A percentile compares a stretch with the other conserved stretches of the same genome.
Conservation (phyloP, 176 grass and related monocot genomes). For the Pontederia crassipes region DNA sequence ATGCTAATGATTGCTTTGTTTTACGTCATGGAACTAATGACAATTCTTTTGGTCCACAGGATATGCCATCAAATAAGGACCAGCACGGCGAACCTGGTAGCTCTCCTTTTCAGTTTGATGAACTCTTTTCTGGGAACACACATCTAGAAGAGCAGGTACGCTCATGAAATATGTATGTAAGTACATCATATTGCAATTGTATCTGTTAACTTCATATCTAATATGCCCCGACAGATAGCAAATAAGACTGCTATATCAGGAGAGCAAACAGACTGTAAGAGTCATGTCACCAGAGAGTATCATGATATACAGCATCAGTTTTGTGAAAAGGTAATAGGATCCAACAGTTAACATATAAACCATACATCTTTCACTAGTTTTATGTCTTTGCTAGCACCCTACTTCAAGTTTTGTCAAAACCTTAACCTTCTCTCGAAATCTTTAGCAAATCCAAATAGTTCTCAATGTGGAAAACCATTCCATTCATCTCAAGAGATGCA, state of each 20-base stretch:
- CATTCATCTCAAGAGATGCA: too few relatives aligned
- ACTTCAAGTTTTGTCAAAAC: too few relatives aligned
- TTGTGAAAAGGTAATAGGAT: constrained; percentile 11
- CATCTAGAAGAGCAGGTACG: constrained; percentile 66
- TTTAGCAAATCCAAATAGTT: too few relatives aligned
- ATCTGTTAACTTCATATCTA: constrained; percentile 29
- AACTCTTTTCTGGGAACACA: constrained; percentile 25
- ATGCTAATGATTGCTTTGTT: neutral
- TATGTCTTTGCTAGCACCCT: neutral
- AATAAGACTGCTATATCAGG: constrained; percentile 34
- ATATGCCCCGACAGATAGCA: constrained; percentile 34
- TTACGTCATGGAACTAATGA: neutral
- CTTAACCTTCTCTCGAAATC: too few relatives aligned
- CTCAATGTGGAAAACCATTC: too few relatives aligned
- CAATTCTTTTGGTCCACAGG: constrained; percentile 23
- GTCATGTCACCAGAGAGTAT: constrained; percentile 30
- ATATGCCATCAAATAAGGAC: constrained; percentile 45
- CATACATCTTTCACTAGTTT: neutral
- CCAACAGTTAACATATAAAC: too few relatives aligned
- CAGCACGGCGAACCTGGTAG: constrained; percentile 39
- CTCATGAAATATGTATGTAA: constrained; percentile 13
- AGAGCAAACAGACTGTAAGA: constrained; percentile 25
- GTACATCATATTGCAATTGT: constrained; percentile 21
- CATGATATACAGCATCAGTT: constrained; percentile 29
- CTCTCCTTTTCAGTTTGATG: constrained; percentile 42